Percentiles rank a stretch among this genome's conserved stretches.
These are phyloP conservation scores for Fraxinus velutina DNA, from an alignment of 305 asterid genomes.

Conservation along the genomic window DNA sequence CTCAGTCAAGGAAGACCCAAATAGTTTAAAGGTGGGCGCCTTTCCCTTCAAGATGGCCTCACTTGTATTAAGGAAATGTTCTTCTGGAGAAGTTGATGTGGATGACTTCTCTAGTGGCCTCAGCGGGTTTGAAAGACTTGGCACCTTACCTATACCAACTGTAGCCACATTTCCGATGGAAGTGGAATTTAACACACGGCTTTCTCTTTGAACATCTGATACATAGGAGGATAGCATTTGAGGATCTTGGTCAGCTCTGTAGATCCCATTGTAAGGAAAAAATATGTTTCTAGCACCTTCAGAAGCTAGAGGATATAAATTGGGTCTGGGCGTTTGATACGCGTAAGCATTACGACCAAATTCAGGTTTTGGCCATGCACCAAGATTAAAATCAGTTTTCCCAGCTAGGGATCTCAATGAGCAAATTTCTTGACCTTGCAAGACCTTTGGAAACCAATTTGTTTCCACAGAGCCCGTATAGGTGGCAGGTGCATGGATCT, in stretches of 20 bases:
- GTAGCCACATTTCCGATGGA: slow-evolving; percentile 43
- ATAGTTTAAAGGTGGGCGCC: slow-evolving; percentile 57
- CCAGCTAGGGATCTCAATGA: slow-evolving; percentile 69
- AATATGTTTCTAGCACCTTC: slow-evolving; percentile 67
- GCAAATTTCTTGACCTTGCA: slow-evolving; percentile 99
- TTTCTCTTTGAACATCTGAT: slow-evolving; percentile 47
- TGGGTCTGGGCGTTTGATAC: slow-evolving; percentile 42
- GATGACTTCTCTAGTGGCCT: slow-evolving; percentile 45
- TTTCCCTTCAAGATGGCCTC: slow-evolving; percentile 41
- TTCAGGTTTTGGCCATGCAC: slow-evolving; percentile 64
- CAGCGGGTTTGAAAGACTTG: slow-evolving; percentile 38
- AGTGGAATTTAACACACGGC: slow-evolving; percentile 35
- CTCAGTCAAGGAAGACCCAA: slow-evolving; percentile 72
- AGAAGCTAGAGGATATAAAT: slow-evolving; percentile 80
- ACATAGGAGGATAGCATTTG: slow-evolving; percentile 50
- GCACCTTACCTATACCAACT: slow-evolving; percentile 37
- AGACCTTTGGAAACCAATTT: slow-evolving; percentile 94
- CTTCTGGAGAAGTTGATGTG: slow-evolving; percentile 32
- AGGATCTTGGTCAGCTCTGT: slow-evolving; percentile 50
- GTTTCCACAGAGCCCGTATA: slow-evolving; percentile 89
- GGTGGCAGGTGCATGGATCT: slow-evolving; percentile 56
- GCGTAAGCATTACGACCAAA: slow-evolving; percentile 40
- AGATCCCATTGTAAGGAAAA: slow-evolving; percentile 49
- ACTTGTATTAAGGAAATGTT: slow-evolving; percentile 32
- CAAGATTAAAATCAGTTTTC: slow-evolving; percentile 45